Evolutionary conservation across 2,329 filamentous ascomycete species (phyloP).

Genomic region (Epichloe hybrida): DNA sequence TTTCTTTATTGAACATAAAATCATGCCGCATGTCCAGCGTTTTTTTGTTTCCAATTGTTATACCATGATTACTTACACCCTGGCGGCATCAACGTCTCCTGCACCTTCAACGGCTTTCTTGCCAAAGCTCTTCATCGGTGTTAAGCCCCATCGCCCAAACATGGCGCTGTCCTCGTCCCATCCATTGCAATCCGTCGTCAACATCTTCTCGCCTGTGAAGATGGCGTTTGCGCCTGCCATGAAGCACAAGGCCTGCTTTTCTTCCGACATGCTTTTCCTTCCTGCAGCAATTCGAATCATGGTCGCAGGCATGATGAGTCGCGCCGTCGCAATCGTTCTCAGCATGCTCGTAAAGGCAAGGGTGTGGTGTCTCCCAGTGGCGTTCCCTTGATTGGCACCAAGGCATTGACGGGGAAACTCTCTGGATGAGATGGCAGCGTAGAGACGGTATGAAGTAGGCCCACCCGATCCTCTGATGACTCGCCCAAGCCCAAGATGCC

Average conservation of each 20-base stretch:
- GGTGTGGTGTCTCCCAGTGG: constrained; percentile 63
- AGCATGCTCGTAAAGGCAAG: constrained; percentile 66
- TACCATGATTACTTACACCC: not conserved
- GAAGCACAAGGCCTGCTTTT: constrained; percentile 82
- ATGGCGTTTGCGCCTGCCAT: constrained; percentile 88
- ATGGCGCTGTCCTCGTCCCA: constrained; percentile 81
- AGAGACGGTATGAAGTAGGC: constrained; percentile 68
- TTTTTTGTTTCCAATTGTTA: too few species aligned
- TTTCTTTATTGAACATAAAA: not conserved
- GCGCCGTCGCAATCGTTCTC: constrained; percentile 70
- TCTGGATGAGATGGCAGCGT: constrained; percentile 74
- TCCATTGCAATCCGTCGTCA: constrained; percentile 81
- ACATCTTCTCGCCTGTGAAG: constrained; percentile 91
- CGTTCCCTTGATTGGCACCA: constrained; percentile 84
- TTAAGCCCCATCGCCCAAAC: constrained; percentile 71
- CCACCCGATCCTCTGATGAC: constrained; percentile 63
- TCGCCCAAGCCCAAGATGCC: constrained; percentile 82
- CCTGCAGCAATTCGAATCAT: constrained; percentile 82
- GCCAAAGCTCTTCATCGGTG: constrained; percentile 53
- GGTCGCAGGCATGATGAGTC: constrained; percentile 69
- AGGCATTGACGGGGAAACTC: constrained; percentile 80
- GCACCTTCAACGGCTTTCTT: constrained; percentile 18
- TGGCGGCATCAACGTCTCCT: constrained; percentile 5
- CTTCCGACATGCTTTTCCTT: constrained; percentile 70
- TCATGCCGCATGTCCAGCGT: too few species aligned